Evolutionary conservation across 1,139 yeast genomes (phyloP).

Genomic region (Saccharomyces hybrid): DNA sequence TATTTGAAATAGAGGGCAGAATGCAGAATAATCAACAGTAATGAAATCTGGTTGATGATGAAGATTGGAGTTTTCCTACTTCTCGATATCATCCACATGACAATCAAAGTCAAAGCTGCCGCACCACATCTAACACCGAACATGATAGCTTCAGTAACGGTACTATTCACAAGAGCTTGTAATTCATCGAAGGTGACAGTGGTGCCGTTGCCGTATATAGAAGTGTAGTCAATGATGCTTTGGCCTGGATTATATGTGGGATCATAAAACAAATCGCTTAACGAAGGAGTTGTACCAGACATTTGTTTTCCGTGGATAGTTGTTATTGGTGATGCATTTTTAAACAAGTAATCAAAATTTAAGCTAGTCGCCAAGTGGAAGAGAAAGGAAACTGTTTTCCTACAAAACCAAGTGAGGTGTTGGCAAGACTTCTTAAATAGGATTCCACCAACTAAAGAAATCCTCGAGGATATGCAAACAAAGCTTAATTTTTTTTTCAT

Average conservation of each 20-base stretch:
- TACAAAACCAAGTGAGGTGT: not conserved
- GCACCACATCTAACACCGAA: conserved; percentile 40
- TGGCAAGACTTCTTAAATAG: not conserved
- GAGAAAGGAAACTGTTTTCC: not conserved
- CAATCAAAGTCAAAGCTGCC: conserved; percentile 35
- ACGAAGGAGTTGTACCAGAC: conserved; percentile 3
- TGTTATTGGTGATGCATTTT: not conserved
- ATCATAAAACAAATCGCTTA: conserved; percentile 14
- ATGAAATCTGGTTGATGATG: conserved; percentile 53
- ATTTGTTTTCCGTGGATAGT: not conserved
- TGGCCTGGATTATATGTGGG: conserved; percentile 23
- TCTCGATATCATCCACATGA: conserved; percentile 39
- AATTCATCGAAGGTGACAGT: conserved; percentile 34
- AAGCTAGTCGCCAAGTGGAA: not conserved
- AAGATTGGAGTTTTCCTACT: conserved; percentile 60
- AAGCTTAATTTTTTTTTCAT: not conserved
- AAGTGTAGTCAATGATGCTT: conserved; percentile 23
- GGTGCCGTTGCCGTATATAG: conserved; percentile 27
- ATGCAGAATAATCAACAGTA: conserved; percentile 49
- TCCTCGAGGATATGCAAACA: conserved; percentile 2
- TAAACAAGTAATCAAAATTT: not conserved
- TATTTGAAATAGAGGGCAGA: conserved; percentile 51
- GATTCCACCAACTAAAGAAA: not conserved
- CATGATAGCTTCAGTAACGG: conserved; percentile 34
- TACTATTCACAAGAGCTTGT: conserved; percentile 30